These are phyloP conservation scores for Termitomyces sp. DNA, from an alignment of 768 basidiomycete genomes.

Conservation along the genomic window DNA sequence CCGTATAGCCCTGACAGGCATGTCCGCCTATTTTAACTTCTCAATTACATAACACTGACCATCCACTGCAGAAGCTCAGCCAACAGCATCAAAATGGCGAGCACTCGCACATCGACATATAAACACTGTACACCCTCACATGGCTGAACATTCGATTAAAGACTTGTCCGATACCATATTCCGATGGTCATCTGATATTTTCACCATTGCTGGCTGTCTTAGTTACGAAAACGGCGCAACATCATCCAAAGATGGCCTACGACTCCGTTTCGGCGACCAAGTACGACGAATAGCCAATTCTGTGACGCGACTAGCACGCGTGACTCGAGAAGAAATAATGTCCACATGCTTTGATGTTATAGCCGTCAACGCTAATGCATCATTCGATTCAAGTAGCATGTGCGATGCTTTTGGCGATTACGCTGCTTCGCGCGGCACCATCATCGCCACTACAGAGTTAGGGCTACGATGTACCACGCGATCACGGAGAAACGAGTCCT, in stretches of 20 bases:
- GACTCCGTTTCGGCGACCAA: conserved; percentile 52
- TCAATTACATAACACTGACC: conserved; percentile 3
- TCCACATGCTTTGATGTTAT: conserved; percentile 73
- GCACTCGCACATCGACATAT: conserved; percentile 69
- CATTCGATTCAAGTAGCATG: conserved; percentile 37
- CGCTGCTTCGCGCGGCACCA: conserved; percentile 42
- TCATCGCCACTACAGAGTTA: conserved; percentile 70
- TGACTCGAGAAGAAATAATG: conserved; percentile 72
- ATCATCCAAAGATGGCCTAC: conserved; percentile 31
- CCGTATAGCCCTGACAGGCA: conserved; percentile 54
- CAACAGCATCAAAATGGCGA: conserved; percentile 75
- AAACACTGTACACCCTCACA: conserved; percentile 61
- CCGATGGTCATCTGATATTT: conserved; percentile 67
- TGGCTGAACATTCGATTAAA: conserved; percentile 62
- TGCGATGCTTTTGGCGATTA: conserved; percentile 56
- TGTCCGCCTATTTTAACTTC: conserved; percentile 14
- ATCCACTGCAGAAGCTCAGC: conserved; percentile 58
- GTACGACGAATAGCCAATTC: conserved; percentile 64
- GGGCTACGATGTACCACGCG: conserved; percentile 65
- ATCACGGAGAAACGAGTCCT: conserved; percentile 25
- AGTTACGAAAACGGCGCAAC: conserved; percentile 31
- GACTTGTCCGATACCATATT: conserved; percentile 75
- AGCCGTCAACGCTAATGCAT: conserved; percentile 49
- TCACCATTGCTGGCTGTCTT: conserved; percentile 60
- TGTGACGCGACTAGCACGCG: conserved; percentile 58